Evolutionary conservation across 805 yeast genomes (phyloP).

Genomic region (Saccharomycopsis fermentans): DNA sequence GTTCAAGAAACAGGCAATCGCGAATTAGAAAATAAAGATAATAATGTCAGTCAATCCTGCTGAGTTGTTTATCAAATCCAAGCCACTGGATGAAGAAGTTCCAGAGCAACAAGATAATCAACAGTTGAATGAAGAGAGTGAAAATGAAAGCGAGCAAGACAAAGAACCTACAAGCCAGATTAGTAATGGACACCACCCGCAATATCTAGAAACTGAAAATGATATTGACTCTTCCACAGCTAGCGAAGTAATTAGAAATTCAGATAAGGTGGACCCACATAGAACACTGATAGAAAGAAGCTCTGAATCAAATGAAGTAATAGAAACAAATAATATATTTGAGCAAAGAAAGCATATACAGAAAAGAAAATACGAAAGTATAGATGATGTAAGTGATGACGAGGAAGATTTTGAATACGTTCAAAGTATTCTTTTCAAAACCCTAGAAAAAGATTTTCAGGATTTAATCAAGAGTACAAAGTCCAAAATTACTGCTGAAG

Average conservation of each 20-base stretch:
- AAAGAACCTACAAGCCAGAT: background rate
- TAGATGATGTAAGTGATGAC: slow-evolving; percentile 15
- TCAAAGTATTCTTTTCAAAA: slow-evolving; percentile 4
- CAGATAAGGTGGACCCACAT: no score
- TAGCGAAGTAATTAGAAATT: no score
- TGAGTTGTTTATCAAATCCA: background rate
- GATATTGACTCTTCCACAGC: no score
- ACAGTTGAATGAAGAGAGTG: background rate
- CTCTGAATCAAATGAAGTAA: no score
- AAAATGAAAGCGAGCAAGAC: background rate
- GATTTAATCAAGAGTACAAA: slow-evolving; percentile 3
- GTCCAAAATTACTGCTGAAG: slow-evolving; percentile 10
- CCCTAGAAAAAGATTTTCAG: slow-evolving; percentile 3
- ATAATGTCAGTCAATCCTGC: background rate
- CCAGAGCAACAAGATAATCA: background rate
- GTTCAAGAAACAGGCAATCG: no score
- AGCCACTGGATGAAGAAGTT: background rate
- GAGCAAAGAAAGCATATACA: background rate
- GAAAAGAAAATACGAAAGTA: slow-evolving; percentile 1
- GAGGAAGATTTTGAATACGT: slow-evolving; percentile 12
- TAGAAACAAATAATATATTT: background rate
- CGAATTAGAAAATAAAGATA: background rate
- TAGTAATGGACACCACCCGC: background rate
- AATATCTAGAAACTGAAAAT: no score
- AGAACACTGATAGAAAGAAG: no score